phyloP scores from a whole-genome alignment of 345 rosid genomes.

The Gossypium turneri region DNA sequence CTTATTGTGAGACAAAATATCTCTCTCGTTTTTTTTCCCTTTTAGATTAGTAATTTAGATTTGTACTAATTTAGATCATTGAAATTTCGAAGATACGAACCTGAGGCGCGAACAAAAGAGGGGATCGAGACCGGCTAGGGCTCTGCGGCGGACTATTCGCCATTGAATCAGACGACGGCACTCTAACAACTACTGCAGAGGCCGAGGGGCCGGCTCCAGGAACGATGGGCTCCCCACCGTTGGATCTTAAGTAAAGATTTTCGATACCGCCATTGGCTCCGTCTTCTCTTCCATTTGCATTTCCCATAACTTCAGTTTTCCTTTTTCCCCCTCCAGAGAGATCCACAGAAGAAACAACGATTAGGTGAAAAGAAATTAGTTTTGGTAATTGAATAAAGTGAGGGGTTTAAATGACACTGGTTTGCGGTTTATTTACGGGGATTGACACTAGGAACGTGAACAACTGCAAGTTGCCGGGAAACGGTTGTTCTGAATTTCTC shows the following conservation, averaged over 20 bases:
- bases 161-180: constrained; percentile 46
- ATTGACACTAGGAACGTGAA: constrained; percentile 10
- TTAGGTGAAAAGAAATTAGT: not conserved
- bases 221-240: constrained; percentile 29
- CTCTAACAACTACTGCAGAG: constrained; percentile 19
- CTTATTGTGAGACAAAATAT: not conserved
- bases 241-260: constrained; percentile 37
- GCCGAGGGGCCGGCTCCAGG: constrained; percentile 15
- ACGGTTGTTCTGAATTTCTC: constrained; percentile 2
- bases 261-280: constrained; percentile 21
- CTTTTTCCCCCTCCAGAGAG: not conserved
- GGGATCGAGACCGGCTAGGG: constrained; percentile 57
- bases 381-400: not conserved
- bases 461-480: constrained; percentile 8
- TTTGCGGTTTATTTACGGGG: constrained; percentile 4
- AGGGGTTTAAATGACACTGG: not conserved
- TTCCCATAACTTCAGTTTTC: constrained; percentile 50
- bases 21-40: not conserved
- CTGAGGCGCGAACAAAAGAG: constrained; percentile 70
- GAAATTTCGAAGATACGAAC: constrained; percentile 22
- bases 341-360: not conserved
- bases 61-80: not conserved
- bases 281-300: constrained; percentile 69
- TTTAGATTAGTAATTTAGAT: not conserved
- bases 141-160: constrained; percentile 45